phyloP scores from a whole-genome alignment of 768 basidiomycete genomes.

The Tricholoma sp. region DNA sequence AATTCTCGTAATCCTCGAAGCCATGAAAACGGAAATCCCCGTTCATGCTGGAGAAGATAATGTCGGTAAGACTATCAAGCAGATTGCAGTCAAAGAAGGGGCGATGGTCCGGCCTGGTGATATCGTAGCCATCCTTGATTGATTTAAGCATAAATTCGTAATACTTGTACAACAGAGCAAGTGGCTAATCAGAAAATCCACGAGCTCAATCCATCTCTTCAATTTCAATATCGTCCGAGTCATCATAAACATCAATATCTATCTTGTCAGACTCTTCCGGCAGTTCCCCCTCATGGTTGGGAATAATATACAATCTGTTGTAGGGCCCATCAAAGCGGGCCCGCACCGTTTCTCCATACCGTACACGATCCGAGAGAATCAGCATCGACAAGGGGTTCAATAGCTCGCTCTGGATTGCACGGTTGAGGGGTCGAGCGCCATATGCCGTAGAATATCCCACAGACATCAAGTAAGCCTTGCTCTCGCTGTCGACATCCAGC shows the following conservation, averaged over 20 bases:
- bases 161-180: no score
- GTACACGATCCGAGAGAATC: conserved; percentile 77
- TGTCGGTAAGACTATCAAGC: conserved; percentile 36
- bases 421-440: conserved; percentile 50
- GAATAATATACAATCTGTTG: conserved; percentile 72
- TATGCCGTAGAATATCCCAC: no score
- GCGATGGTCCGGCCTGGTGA: conserved; percentile 43
- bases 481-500: no score
- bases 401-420: conserved; percentile 88
- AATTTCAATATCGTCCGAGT: conserved; percentile 55
- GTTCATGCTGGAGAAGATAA: conserved; percentile 40
- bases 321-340: conserved; percentile 77
- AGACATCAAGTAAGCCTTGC: no score
- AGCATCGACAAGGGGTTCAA: conserved; percentile 86
- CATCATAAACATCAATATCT: conserved; percentile 40
- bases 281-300: conserved; percentile 70
- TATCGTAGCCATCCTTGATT: conserved; percentile 29
- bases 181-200: no score
- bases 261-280: conserved; percentile 44
- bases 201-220: conserved; percentile 56
- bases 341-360: conserved; percentile 73
- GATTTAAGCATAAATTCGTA: not conserved
- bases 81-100: conserved; percentile 39
- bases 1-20: conserved; percentile 48
- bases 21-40: conserved; percentile 63